Conservation (phyloP, 208 protist species). For the Endotrypanum monterogeii region DNA sequence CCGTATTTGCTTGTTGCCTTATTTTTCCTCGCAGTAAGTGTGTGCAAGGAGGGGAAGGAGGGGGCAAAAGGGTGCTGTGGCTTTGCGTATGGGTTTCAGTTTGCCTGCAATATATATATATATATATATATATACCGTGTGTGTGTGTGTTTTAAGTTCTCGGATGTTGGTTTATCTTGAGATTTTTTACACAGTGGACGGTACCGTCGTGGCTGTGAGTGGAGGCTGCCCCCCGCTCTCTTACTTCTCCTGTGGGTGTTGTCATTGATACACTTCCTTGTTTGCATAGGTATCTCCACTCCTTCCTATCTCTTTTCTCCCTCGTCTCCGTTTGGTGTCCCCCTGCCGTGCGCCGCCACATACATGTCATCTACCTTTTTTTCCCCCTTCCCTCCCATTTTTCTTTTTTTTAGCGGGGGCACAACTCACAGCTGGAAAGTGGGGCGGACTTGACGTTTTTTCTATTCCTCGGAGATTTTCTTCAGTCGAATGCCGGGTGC, state of each 20-base stretch:
- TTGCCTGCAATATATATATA: no score
- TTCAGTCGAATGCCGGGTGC: slow-evolving; percentile 2
- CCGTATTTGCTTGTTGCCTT: neutral
- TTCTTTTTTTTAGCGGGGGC: no score
- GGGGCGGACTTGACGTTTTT: neutral
- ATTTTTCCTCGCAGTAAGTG: no score
- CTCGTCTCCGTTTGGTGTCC: neutral
- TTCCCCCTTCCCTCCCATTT: neutral
- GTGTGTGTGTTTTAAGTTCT: neutral
- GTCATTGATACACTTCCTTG: neutral
- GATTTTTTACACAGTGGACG: neutral
- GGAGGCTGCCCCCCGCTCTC: neutral
- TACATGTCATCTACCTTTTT: no score
- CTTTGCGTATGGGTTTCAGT: neutral
- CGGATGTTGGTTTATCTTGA: neutral
- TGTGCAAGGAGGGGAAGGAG: no score
- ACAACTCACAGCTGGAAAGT: neutral
- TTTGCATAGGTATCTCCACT: no score
- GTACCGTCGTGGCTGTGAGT: no score
- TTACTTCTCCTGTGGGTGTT: neutral
- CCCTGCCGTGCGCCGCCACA: neutral
- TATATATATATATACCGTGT: no score
- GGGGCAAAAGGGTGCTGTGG: neutral
- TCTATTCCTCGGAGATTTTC: neutral
- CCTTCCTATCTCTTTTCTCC: neutral